Evolutionary conservation across 306 rosid species (phyloP), one percentile per base, ranked within the genome.

Genomic region (Vigna reflexopilosa): DNA sequence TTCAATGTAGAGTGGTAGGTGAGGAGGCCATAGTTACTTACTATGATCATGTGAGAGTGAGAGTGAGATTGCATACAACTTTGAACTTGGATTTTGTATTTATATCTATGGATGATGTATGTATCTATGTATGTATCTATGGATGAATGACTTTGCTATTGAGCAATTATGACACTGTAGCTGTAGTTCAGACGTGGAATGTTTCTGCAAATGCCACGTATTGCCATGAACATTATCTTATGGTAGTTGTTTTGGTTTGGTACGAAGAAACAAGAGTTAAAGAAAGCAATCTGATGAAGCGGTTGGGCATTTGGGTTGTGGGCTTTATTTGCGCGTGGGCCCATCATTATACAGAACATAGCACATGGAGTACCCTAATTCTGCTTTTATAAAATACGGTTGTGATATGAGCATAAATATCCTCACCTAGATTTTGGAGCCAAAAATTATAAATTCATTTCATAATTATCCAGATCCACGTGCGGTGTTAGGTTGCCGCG

Each of bases 1-100:
- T 44, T 82, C 44, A 74, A 57, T 79, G 52, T 67, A 67, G 62
- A 79, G 70, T 45, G 57, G 56, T 77, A 48, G 78, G 45, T 38
- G 68, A 55, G 76, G 15, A 70, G 80, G 48, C 56, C n/a, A 40
- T 57, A 48, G 69, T 44, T 69, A 47, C 9, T 3, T 55, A 55
- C 22, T 44, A 19, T 40, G 45, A 38, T 55, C 28, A 63, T 30
- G 67, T 17, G 26, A 52, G 49, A 44, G 15, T n/a, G 52, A 45
- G 13, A 13, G 15, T 51, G 57, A 65, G 69, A 74, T 15, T 32
- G 22, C 16, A n/a, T 45, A 61, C 66, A 38, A 54, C 28, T 76
- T 34, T 55, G 72, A 40, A 15, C 69, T 22, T 62, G 64, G 59
- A 50, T 76, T 45, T 45, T 45, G 50, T 45, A 12, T 11, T 1